These are phyloP conservation scores for Umbellularia californica DNA, from an alignment of 164 flowering plant genomes.

Conservation along the genomic window DNA sequence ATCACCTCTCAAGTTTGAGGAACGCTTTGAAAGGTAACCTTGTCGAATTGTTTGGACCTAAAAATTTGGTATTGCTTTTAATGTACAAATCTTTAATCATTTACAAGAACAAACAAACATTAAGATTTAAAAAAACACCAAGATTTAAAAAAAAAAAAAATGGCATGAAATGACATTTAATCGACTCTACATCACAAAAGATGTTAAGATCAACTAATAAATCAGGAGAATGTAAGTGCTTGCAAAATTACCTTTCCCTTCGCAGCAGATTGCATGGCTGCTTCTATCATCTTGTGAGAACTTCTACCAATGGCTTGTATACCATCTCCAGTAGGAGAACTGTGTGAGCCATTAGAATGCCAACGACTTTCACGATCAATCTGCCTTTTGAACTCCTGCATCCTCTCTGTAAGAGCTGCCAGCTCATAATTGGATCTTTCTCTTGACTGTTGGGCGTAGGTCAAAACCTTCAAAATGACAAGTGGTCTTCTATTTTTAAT, in stretches of 20 bases:
- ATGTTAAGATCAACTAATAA: not conserved
- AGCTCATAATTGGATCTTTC: slow-evolving; percentile 91
- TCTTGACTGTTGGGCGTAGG: slow-evolving; percentile 90
- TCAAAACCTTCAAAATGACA: slow-evolving; percentile 61
- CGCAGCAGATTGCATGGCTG: slow-evolving; percentile 70
- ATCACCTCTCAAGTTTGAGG: slow-evolving; percentile 91
- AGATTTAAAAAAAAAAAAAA: too few species aligned
- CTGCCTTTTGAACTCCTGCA: slow-evolving; percentile 91
- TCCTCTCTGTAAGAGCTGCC: slow-evolving; percentile 84
- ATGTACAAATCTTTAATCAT: not conserved
- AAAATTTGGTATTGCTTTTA: slow-evolving; percentile 8
- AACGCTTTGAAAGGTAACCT: slow-evolving; percentile 94
- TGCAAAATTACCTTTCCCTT: slow-evolving; percentile 71
- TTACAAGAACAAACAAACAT: not conserved
- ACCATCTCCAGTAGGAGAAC: slow-evolving; percentile 55
- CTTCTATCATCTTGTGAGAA: slow-evolving; percentile 53
- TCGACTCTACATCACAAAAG: not conserved
- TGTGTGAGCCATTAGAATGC: slow-evolving; percentile 57
- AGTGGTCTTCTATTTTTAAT: not conserved
- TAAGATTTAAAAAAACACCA: not conserved
- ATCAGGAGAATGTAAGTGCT: not conserved
- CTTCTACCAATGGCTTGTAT: slow-evolving; percentile 43
- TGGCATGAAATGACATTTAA: not conserved
- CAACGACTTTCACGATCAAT: slow-evolving; percentile 75
- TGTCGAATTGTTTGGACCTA: slow-evolving; percentile 97